Evolutionary conservation across 805 yeast genomes (phyloP), one percentile per base, ranked within the genome.

Genomic region (Candida glaebosa): DNA sequence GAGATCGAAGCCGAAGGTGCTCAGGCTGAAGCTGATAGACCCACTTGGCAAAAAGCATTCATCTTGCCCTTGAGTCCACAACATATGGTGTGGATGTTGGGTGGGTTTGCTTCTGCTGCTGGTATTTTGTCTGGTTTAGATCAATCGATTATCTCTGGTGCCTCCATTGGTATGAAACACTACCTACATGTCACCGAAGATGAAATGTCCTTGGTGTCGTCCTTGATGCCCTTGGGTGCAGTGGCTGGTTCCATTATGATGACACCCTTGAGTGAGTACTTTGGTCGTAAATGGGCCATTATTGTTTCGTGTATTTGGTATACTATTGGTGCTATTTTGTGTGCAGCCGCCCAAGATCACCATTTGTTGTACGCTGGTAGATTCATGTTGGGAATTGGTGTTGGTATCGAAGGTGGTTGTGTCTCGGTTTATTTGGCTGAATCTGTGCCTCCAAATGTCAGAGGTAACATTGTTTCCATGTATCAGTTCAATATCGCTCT

Each of bases 161-260:
- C 87, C 2, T 64, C 71, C 24, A 65, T 76, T 41, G 75, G 76
- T 17, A 71, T 80, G 73, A 65, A 61, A 12, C 56, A 57, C 2
- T 69, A 65, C 18, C 63, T 81, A 24, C 32, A 56, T 24, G 59
- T 81, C 35, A 51, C 65, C 15, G 42, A 62, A 4, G 61, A 66
- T 47, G 68, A 81, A 48, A 63, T 62, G 39, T 79, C 85, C 1
- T 65, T 80, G 45, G 74, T 80, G 15, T 69, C 78, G 30, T 67
- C 82, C 20, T 67, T 78, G 40, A 78, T 81, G 82, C 86, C 87
- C n/a, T 60, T 81, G 35, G 87, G 86, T 49, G 86, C 84, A 25
- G 73, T 81, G 59, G 73, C 74, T 20, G 87, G 87, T 37, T 75
- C 83, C 42, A 63, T 81, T 31, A 53, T 78, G 43, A 69, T 81